Base-by-base conservation (phyloP, 139 green algal species). In the Ostreobium quekettii region DNA sequence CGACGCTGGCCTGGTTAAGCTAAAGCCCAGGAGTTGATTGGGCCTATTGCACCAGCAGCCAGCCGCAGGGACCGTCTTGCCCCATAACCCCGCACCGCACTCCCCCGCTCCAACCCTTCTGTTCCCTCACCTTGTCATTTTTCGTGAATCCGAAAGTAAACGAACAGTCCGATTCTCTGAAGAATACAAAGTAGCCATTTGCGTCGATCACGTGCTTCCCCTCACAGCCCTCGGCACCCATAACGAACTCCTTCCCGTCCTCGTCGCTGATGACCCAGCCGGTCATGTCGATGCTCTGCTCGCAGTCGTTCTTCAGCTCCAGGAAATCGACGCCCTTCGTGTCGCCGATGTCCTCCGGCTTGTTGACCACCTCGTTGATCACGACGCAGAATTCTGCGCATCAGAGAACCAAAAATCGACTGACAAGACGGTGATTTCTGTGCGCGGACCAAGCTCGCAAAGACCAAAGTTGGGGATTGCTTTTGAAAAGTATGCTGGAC, bases 341-440 rank as follows among this genome's bases (percentile, higher is more conserved):
- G 7, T 66, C 59, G 30, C 59, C 59, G 24, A 19, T 19, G 29
- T 66, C 59, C 24, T 66, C 59, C 26, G 59, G 59, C 24, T 66
- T 66, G 59, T 66, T 31, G 7, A 66, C 59, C 24, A 66, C 59
- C 59, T 66, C 59, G 59, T 66, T 66, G 59, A 66, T 66, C 4
- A 42, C 29, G 29, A 66, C 59, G 59, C 24, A 39, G 59, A n/a
- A n/a, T n/a, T n/a, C n/a, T n/a, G n/a, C n/a, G n/a, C n/a, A n/a
- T n/a, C n/a, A n/a, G n/a, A n/a, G n/a, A n/a, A n/a, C n/a, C n/a
- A n/a, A n/a, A n/a, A n/a, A n/a, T n/a, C n/a, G n/a, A n/a, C n/a
- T n/a, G n/a, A n/a, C n/a, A n/a, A n/a, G n/a, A n/a, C n/a, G n/a
- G n/a, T n/a, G n/a, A n/a, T n/a, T n/a, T n/a, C n/a, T n/a, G n/a